Percentiles rank a stretch among this genome's conserved stretches.
Conservation (phyloP, 2,329 filamentous ascomycete species). For the Claviceps sp. region DNA sequence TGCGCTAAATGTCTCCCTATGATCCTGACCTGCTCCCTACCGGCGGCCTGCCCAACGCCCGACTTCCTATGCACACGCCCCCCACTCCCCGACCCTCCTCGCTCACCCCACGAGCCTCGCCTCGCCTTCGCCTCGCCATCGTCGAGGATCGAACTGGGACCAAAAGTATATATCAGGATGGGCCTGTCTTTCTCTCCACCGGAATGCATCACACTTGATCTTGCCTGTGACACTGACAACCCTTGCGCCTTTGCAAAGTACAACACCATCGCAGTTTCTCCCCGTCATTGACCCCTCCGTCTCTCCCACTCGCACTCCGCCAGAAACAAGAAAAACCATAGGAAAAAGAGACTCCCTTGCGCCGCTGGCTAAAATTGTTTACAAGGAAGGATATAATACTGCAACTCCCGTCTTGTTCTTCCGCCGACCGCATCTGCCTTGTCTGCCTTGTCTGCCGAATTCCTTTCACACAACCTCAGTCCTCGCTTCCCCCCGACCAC, state of each 20-base stretch:
- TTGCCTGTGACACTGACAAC: background rate
- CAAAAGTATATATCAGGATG: constrained; percentile 5
- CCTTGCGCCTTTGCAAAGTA: background rate
- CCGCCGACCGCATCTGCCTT: background rate
- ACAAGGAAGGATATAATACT: background rate
- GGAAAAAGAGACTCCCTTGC: background rate
- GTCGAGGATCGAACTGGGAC: constrained; percentile 1
- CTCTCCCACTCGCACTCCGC: background rate
- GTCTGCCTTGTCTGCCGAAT: background rate
- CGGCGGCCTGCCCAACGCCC: background rate
- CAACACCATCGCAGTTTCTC: background rate
- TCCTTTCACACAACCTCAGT: background rate
- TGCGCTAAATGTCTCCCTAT: background rate
- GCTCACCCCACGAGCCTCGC: background rate
- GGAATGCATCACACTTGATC: background rate
- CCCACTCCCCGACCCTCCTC: background rate
- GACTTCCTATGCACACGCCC: background rate
- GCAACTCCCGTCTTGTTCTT: background rate
- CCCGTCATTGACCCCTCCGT: background rate
- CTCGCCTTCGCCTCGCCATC: background rate
- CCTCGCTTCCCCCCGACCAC: background rate
- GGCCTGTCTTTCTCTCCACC: constrained; percentile 3
- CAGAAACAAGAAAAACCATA: too few species aligned
- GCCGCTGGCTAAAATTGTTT: background rate
- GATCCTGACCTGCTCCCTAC: background rate